phyloP scores from a whole-genome alignment of 169 alveolate species.

The Plasmodium chabaudi region DNA sequence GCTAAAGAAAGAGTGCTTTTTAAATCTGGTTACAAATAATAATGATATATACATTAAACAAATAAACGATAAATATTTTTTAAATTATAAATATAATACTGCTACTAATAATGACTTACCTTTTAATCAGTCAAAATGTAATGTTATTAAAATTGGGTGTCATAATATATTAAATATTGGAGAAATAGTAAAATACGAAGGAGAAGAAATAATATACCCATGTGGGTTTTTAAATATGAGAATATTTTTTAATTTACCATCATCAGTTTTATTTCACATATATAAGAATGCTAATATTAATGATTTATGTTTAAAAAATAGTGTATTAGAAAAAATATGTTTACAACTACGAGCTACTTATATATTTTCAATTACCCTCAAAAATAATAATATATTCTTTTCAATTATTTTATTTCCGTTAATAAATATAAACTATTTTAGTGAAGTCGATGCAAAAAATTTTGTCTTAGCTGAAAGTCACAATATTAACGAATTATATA shows the following conservation, averaged over 20 bases:
- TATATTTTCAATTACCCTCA: slow-evolving; percentile 63
- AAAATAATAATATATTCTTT: slow-evolving; percentile 27
- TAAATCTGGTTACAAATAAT: slow-evolving; percentile 32
- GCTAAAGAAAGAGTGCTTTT: slow-evolving; percentile 38
- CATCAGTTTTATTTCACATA: slow-evolving; percentile 23
- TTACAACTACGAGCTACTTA: slow-evolving; percentile 59
- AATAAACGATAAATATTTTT: slow-evolving; percentile 41
- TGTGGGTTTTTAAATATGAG: slow-evolving; percentile 81
- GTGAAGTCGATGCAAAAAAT: slow-evolving; percentile 47
- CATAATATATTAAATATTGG: slow-evolving; percentile 79
- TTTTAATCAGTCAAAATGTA: slow-evolving; percentile 52
- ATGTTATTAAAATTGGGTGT: slow-evolving; percentile 75
- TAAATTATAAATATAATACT: slow-evolving; percentile 46
- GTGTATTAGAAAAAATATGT: slow-evolving; percentile 42
- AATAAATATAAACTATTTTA: slow-evolving; percentile 58
- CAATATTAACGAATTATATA: slow-evolving; percentile 36
- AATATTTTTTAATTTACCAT: slow-evolving; percentile 77
- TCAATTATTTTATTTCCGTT: slow-evolving; percentile 56
- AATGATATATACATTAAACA: slow-evolving; percentile 44
- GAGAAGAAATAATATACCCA: slow-evolving; percentile 76
- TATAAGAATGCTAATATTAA: slow-evolving; percentile 32
- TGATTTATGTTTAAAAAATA: slow-evolving; percentile 19
- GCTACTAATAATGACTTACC: slow-evolving; percentile 26
- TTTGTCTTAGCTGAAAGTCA: slow-evolving; percentile 68
- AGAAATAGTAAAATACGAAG: slow-evolving; percentile 78